Percentiles rank a stretch among this genome's conserved stretches.
These are phyloP conservation scores for Chlamydomonas sp. DNA, from an alignment of 139 green algal species.

Conservation along the genomic window DNA sequence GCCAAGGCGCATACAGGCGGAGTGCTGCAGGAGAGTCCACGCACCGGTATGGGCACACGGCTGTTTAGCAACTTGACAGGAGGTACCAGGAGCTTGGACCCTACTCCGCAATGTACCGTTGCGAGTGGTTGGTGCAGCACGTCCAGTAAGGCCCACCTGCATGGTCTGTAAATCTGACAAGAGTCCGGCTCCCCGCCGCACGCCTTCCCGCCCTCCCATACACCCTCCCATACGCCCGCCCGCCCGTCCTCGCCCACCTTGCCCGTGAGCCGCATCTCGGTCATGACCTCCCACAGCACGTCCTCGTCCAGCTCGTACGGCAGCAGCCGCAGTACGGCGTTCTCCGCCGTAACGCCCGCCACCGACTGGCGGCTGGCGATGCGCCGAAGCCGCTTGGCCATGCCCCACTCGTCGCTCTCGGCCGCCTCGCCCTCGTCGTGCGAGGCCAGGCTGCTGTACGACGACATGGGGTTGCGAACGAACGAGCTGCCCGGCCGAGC, in stretches of 20 bases:
- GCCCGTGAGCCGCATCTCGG: constrained; percentile 28
- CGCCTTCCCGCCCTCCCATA: not conserved
- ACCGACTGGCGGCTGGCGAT: constrained; percentile 16
- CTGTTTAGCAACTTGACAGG: too few relatives aligned
- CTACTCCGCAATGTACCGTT: too few relatives aligned
- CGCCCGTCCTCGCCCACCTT: constrained; percentile 12
- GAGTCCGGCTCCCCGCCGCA: too few relatives aligned
- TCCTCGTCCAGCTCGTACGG: constrained; percentile 55
- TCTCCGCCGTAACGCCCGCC: constrained; percentile 12
- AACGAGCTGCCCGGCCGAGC: constrained; percentile 16
- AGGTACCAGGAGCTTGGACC: too few relatives aligned
- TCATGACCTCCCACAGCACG: constrained; percentile 62
- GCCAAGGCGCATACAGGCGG: too few relatives aligned
- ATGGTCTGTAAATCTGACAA: too few relatives aligned
- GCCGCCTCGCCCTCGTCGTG: not conserved
- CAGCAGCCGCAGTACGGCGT: constrained; percentile 39
- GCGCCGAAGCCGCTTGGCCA: constrained; percentile 20
- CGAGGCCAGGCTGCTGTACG: not conserved
- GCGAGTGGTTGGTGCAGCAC: too few relatives aligned
- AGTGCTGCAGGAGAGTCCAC: too few relatives aligned
- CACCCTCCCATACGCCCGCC: not conserved
- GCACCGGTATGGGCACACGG: too few relatives aligned
- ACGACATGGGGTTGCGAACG: not conserved
- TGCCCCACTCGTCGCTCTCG: constrained; percentile 22
- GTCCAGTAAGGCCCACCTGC: too few relatives aligned